Conservation (phyloP, 768 basidiomycete species). For the Gymnopilus junonius region DNA sequence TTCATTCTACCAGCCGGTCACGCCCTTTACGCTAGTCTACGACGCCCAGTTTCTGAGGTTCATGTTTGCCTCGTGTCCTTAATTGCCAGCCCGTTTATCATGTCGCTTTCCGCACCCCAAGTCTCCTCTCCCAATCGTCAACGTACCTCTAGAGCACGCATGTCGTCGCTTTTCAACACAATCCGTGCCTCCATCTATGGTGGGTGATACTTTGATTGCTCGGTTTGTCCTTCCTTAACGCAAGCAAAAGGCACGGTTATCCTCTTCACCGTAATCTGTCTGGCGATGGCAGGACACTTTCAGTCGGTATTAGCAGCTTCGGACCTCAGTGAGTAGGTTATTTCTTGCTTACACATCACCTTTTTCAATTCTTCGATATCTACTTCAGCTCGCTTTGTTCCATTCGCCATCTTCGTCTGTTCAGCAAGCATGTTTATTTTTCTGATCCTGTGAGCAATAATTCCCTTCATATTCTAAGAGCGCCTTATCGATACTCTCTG, state of each 20-base stretch:
- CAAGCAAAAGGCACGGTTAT: constrained; percentile 58
- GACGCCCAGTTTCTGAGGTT: constrained; percentile 16
- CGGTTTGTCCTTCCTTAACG: neutral
- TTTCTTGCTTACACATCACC: neutral
- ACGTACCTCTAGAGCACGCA: constrained; percentile 44
- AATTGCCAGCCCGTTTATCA: constrained; percentile 46
- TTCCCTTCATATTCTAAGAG: neutral
- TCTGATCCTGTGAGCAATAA: constrained; percentile 58
- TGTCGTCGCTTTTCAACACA: constrained; percentile 73
- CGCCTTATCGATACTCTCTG: neutral
- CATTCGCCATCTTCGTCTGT: constrained; percentile 84
- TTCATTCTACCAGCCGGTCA: constrained; percentile 17
- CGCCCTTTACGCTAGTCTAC: constrained; percentile 15
- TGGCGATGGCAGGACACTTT: constrained; percentile 82
- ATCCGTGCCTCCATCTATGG: constrained; percentile 72
- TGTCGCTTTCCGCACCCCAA: constrained; percentile 36
- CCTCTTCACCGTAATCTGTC: constrained; percentile 76
- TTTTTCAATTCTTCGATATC: constrained; percentile 15
- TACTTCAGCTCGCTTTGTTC: constrained; percentile 78
- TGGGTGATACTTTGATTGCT: constrained; percentile 34
- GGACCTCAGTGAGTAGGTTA: constrained; percentile 70
- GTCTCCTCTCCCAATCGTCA: constrained; percentile 31
- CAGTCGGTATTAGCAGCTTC: constrained; percentile 71
- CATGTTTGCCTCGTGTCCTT: constrained; percentile 51
- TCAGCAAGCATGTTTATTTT: constrained; percentile 72